Percentiles rank a stretch among this genome's conserved stretches.
phyloP scores from a whole-genome alignment of 192 early-diverging fungal species.

The Jimgerdemannia flammicorona region DNA sequence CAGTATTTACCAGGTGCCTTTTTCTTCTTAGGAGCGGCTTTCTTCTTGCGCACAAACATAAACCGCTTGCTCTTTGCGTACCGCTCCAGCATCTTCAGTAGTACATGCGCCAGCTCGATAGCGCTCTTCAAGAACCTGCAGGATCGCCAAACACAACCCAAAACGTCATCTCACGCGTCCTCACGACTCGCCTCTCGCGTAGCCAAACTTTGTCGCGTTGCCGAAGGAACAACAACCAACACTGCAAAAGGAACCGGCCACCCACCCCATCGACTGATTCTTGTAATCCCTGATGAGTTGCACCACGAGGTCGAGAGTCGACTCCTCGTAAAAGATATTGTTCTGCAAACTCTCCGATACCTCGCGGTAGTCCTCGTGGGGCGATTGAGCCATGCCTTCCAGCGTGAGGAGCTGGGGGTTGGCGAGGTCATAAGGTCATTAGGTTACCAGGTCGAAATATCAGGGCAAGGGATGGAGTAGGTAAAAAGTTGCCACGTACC shows the following conservation, averaged over 20 bases:
- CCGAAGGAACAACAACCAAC: no score
- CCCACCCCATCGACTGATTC: slow-evolving; percentile 37
- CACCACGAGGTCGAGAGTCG: slow-evolving; percentile 54
- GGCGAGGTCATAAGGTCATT: no score
- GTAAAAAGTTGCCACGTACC: slow-evolving; percentile 26
- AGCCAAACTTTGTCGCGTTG: no score
- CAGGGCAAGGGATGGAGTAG: background rate
- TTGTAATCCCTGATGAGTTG: slow-evolving; percentile 47
- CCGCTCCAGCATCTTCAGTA: slow-evolving; percentile 59
- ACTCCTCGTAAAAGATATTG: slow-evolving; percentile 68
- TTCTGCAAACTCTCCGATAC: slow-evolving; percentile 61
- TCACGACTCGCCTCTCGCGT: background rate
- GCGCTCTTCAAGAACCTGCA: slow-evolving; percentile 53
- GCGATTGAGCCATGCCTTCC: slow-evolving; percentile 46
- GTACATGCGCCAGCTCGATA: slow-evolving; percentile 50
- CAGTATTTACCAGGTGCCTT: slow-evolving; percentile 8
- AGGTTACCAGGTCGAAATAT: no score
- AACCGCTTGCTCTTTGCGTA: slow-evolving; percentile 50
- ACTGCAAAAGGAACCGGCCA: background rate
- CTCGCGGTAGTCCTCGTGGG: slow-evolving; percentile 46
- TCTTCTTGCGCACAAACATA: slow-evolving; percentile 45
- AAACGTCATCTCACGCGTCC: no score
- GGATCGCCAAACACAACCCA: background rate
- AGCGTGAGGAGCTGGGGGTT: slow-evolving; percentile 41
- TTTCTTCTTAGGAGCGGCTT: slow-evolving; percentile 23